These are phyloP conservation scores for Mentha longifolia DNA, from an alignment of 257 asterid species.

Conservation along the genomic window DNA sequence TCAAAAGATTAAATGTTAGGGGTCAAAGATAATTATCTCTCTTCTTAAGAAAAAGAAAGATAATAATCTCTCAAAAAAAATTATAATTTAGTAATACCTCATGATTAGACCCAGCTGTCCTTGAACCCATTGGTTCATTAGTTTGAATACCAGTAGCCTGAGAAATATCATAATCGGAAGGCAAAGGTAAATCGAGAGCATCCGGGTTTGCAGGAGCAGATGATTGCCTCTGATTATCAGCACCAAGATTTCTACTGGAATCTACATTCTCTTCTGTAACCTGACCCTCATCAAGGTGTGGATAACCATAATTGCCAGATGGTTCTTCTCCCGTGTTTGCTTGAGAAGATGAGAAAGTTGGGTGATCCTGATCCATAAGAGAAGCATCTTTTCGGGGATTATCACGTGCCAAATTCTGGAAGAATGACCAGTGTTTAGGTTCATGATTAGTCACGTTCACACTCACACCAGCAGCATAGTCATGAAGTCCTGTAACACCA, in stretches of 20 bases:
- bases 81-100: conserved; percentile 64
- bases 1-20: conserved; percentile 21
- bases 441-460: conserved; percentile 73
- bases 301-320: conserved; percentile 53
- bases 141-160: conserved; percentile 48
- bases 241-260: conserved; percentile 44
- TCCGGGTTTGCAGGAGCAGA: conserved; percentile 43
- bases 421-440: conserved; percentile 81
- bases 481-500: conserved; percentile 46
- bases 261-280: conserved; percentile 44
- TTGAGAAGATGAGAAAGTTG: conserved; percentile 49
- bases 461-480: conserved; percentile 73
- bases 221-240: conserved; percentile 50
- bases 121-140: conserved; percentile 47
- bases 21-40: conserved; percentile 10
- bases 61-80: conserved; percentile 15
- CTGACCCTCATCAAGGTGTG: conserved; percentile 46
- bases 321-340: conserved; percentile 53
- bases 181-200: conserved; percentile 52
- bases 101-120: conserved; percentile 49
- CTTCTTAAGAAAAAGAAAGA: not conserved
- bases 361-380: conserved; percentile 96
- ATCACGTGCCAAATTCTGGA: conserved; percentile 74
- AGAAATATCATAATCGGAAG: conserved; percentile 62
- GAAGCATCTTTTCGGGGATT: conserved; percentile 73